These are phyloP conservation scores for Colletotrichum musae DNA, from an alignment of 2,329 filamentous ascomycete species.

Conservation along the genomic window DNA sequence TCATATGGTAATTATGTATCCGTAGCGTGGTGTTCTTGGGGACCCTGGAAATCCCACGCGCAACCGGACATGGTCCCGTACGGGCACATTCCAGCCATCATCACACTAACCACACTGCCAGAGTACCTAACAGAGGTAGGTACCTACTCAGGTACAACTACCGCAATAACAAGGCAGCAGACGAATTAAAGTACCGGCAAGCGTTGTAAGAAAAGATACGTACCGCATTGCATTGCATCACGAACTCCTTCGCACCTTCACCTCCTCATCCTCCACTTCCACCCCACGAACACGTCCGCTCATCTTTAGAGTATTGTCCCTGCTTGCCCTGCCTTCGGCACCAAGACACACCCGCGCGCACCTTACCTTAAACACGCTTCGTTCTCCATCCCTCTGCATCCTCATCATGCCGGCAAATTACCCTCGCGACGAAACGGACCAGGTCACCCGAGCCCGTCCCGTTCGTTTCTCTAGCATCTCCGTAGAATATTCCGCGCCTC, in stretches of 20 bases:
- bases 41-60: constrained; percentile 30
- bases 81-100: constrained; percentile 13
- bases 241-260: background rate
- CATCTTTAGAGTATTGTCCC: too few species aligned
- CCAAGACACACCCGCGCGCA: constrained; percentile 4
- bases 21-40: background rate
- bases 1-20: too few species aligned
- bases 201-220: background rate
- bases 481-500: background rate
- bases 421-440: constrained; percentile 28
- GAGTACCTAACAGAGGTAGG: background rate
- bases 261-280: constrained; percentile 16
- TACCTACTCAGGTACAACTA: too few species aligned
- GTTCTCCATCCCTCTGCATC: constrained; percentile 12
- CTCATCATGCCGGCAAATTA: constrained; percentile 34
- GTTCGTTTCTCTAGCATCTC: constrained; percentile 11
- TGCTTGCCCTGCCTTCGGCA: background rate
- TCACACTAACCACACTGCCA: background rate
- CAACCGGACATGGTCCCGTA: constrained; percentile 6
- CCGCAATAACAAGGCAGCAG: background rate
- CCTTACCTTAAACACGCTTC: constrained; percentile 19
- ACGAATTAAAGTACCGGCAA: background rate
- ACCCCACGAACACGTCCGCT: constrained; percentile 16
- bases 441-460: constrained; percentile 16
- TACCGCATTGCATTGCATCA: constrained; percentile 12